Percentiles rank a stretch among this genome's conserved stretches.
phyloP scores from a whole-genome alignment of 306 rosid genomes.

The Crotalaria pallida region DNA sequence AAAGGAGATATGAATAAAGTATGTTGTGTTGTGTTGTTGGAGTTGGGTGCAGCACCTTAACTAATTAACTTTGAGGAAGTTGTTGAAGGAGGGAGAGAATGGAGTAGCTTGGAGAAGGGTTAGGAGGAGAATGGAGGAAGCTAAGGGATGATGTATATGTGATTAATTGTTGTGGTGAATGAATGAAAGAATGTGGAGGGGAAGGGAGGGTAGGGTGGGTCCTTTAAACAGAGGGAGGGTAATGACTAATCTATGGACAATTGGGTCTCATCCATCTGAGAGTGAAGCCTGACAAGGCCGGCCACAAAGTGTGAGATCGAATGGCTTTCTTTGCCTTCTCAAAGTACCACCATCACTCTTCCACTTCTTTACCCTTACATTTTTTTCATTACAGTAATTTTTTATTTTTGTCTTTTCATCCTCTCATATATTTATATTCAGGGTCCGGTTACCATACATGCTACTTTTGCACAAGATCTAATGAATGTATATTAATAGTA shows the following conservation, averaged over 20 bases:
- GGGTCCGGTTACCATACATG: too few species aligned
- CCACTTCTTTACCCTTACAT: constrained; percentile 12
- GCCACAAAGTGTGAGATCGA: constrained; percentile 47
- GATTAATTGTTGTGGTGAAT: background rate
- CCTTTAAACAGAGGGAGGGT: constrained; percentile 43
- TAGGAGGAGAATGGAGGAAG: background rate
- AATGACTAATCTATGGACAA: constrained; percentile 46
- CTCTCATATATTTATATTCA: too few species aligned
- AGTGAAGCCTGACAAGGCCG: constrained; percentile 81
- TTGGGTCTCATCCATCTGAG: constrained; percentile 74
- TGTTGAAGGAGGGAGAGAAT: background rate
- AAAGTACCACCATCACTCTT: constrained; percentile 52
- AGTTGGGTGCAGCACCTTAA: too few species aligned
- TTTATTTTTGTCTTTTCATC: too few species aligned
- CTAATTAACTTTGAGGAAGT: background rate
- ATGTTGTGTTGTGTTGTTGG: background rate
- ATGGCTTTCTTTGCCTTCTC: constrained; percentile 60
- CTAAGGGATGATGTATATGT: background rate
- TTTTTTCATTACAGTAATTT: background rate
- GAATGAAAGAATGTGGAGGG: background rate
- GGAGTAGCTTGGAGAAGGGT: background rate
- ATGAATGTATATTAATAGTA: too few species aligned
- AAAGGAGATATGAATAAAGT: background rate
- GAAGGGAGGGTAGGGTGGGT: constrained; percentile 45
- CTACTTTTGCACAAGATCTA: too few species aligned